Evolutionary conservation across 805 yeast species (phyloP), one percentile per base, ranked within the genome.

Genomic region (Sugiyamaella lignohabitans): DNA sequence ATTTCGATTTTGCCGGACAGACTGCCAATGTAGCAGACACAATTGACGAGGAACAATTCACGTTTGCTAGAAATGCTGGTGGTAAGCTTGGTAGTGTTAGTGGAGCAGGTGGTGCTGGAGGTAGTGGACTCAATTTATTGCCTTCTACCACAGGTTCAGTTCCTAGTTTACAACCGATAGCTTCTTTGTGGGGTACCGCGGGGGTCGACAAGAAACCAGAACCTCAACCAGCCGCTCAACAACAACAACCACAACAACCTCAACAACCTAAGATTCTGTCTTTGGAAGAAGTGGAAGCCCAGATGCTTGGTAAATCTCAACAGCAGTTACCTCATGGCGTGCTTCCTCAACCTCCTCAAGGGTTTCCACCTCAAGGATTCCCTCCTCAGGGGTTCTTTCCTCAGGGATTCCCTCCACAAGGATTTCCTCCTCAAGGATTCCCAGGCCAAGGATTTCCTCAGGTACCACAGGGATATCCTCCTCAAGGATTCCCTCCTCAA

Each of bases 281-380:
- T 8, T 70, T 87, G 62, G 91, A 84, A 61, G 94, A 88, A 57
- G 76, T 88, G 53, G 96, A 88, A 66, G 87, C 95, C 5, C 87
- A 80, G 57, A 70, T 82, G 60, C 69, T 80, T 49, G 71, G 75
- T 3, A 70, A 73, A 47, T 74, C 68, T 47, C 58, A 58, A 5
- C 21, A 53, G 5, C 54, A 61, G 62, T 32, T 45, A 39, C n/a
- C n/a, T n/a, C 32, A 14, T 27, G 32, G 32, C 8, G 32, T 8
- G 8, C 8, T 27, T 27, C 32, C 32, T 8, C 32, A 27, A 27
- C 42, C 47, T 2, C 48, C 49, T 14, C 49, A 47, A 42, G 48
- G 42, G 3, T 27, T 24, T 21, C 54, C 53, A 3, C 41, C 40
- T 29, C 21, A 18, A 11, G 41, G 42, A 4, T 21, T 43, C 30